phyloP scores from a whole-genome alignment of 192 early-diverging fungal species.

The Entomortierella parvispora region DNA sequence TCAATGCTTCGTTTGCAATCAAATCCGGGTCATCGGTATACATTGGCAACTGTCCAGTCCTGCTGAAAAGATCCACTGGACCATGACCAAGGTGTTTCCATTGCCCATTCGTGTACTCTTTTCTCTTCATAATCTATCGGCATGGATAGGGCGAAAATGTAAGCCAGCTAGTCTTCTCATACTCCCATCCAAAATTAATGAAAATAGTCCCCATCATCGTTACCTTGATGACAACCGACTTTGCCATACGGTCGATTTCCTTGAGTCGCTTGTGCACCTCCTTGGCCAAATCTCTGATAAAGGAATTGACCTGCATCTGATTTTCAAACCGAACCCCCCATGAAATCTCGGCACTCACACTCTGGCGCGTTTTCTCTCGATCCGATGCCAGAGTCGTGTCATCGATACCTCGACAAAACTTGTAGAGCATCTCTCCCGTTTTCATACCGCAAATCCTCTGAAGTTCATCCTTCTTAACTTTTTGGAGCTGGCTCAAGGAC shows the following conservation, averaged over 20 bases:
- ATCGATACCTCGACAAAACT: conserved; percentile 83
- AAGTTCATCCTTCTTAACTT: conserved; percentile 51
- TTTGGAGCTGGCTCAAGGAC: conserved; percentile 59
- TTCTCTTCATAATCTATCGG: conserved; percentile 61
- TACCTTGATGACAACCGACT: conserved; percentile 76
- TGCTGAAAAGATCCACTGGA: conserved; percentile 67
- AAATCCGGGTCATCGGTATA: conserved; percentile 60
- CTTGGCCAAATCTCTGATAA: conserved; percentile 68
- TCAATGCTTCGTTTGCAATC: conserved; percentile 46
- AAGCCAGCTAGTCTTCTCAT: neutral
- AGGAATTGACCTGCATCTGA: conserved; percentile 71
- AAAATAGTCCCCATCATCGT: neutral
- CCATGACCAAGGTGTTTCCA: conserved; percentile 76
- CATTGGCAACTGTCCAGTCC: conserved; percentile 56
- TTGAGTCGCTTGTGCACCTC: conserved; percentile 76
- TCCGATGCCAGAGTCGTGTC: conserved; percentile 71
- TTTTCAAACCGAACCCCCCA: conserved; percentile 92
- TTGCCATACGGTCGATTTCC: conserved; percentile 62
- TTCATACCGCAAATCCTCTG: conserved; percentile 78
- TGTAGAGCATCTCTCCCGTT: conserved; percentile 72
- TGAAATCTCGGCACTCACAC: conserved; percentile 85
- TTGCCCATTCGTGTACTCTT: conserved; percentile 58
- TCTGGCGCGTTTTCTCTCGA: conserved; percentile 66
- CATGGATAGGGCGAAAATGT: neutral
- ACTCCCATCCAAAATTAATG: neutral